Percentiles rank a stretch among this genome's conserved stretches.
phyloP scores from a whole-genome alignment of 164 flowering plant species.

The Chimonanthus praecox region DNA sequence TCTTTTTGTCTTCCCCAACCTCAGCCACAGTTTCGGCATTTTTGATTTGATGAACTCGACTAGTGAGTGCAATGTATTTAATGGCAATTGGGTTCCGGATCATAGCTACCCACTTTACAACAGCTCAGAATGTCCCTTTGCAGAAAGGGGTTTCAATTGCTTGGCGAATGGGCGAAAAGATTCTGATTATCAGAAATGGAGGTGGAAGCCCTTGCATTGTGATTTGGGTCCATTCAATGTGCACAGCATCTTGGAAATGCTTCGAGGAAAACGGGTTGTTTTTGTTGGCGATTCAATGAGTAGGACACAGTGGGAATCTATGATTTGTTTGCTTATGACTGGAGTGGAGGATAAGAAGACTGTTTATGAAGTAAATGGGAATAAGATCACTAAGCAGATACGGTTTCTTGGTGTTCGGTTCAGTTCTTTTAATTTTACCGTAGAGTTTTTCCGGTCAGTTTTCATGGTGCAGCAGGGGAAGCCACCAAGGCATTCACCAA shows the following conservation, averaged over 20 bases:
- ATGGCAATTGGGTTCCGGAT: slow-evolving; percentile 73
- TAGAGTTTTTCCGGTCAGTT: slow-evolving; percentile 67
- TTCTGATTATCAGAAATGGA: slow-evolving; percentile 55
- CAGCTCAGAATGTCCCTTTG: slow-evolving; percentile 69
- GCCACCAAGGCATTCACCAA: slow-evolving; percentile 46
- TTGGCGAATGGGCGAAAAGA: slow-evolving; percentile 72
- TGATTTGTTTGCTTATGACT: slow-evolving; percentile 72
- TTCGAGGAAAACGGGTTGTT: slow-evolving; percentile 64
- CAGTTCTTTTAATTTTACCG: slow-evolving; percentile 42
- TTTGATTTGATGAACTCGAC: slow-evolving; percentile 14
- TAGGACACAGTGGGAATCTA: slow-evolving; percentile 87
- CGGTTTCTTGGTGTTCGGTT: slow-evolving; percentile 58
- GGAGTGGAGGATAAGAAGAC: slow-evolving; percentile 61
- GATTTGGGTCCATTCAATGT: slow-evolving; percentile 57
- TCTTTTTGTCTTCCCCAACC: slow-evolving; percentile 42
- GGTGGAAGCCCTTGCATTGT: slow-evolving; percentile 87
- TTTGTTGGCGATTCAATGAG: slow-evolving; percentile 85
- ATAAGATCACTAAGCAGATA: slow-evolving; percentile 56
- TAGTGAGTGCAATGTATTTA: slow-evolving; percentile 48
- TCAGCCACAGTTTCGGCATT: slow-evolving; percentile 25
- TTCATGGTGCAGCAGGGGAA: slow-evolving; percentile 56
- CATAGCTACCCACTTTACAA: slow-evolving; percentile 68
- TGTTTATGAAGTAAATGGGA: slow-evolving; percentile 74
- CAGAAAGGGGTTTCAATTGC: slow-evolving; percentile 79
- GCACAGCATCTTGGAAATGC: slow-evolving; percentile 37